Evolutionary conservation across 2,329 filamentous ascomycete species (phyloP), one percentile per base, ranked within the genome.

Genomic region (Arachnomyces sp.): DNA sequence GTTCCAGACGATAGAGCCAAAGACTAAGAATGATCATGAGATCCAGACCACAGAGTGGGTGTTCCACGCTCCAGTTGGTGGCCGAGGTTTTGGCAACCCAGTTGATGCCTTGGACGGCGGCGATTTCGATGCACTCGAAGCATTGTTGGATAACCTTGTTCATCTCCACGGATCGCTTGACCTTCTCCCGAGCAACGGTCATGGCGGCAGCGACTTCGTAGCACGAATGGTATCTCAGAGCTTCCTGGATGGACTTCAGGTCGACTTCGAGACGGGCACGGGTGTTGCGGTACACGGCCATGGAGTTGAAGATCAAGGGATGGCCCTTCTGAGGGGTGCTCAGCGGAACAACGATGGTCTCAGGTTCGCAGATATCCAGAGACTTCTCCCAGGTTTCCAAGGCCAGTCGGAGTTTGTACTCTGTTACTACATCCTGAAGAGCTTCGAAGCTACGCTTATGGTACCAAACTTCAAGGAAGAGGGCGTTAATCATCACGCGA

Each of bases 331-430:
- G 89, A 35, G 92, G 90, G 18, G 90, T 89, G 60, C 86, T 94
- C 50, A 96, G 76, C 38, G 89, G 87, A 38, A 95, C 86, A 9
- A 87, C 77, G 39, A 90, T 85, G 11, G 79, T 81, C 65, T 98
- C 92, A 2, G 88, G 83, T 67, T 96, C 90, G 61, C 89, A 95
- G 46, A 93, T 76, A 42, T 93, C 87, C 15, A 96, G 77, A 31
- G 90, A 95, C 67, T 85, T 93, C 71, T 96, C 88, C 92, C 92
- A 98, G n/a, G 90, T 95, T 68, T 96, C 90, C 39, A 98, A 73
- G 37, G 92, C 92, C 39, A 95, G 78, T 42, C 92, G 81, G 46
- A 98, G 82, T 72, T 95, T 96, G 76, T 94, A 96, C 67, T 96
- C 92, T 3, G 90, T 94, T 33, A 96, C 90, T 30, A 96, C 89